A percentile compares a stretch with the other conserved stretches of the same genome.
Evolutionary conservation across 805 yeast genomes (phyloP).

Genomic region (Saccharomycopsis javanensis): DNA sequence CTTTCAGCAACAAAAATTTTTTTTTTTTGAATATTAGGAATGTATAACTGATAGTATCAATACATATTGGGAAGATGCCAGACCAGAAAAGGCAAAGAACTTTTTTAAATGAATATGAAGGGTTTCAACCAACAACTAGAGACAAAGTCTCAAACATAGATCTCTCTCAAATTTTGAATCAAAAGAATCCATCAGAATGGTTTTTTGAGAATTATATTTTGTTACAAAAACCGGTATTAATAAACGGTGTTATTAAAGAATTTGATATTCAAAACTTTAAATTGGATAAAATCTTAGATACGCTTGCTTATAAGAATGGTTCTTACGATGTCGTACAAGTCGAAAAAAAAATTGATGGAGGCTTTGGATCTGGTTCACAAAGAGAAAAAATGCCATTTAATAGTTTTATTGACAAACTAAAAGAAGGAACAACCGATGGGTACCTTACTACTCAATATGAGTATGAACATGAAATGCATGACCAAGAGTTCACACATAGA

Average conservation of each 20-base stretch:
- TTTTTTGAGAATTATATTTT: conserved; percentile 35
- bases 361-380: conserved; percentile 58
- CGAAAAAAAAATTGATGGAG: conserved; percentile 48
- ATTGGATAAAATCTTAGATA: conserved; percentile 29
- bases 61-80: background rate
- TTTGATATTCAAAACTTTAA: conserved; percentile 29
- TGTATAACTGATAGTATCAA: too few relatives aligned
- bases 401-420: conserved; percentile 37
- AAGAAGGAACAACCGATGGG: conserved; percentile 34
- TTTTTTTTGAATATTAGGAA: too few relatives aligned
- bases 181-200: conserved; percentile 19
- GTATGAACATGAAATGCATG: conserved; percentile 23
- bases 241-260: conserved; percentile 31
- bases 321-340: conserved; percentile 34
- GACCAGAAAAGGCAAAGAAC: background rate
- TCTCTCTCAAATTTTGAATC: conserved; percentile 21
- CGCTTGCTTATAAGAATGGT: conserved; percentile 28
- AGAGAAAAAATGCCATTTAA: conserved; percentile 41
- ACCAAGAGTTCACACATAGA: conserved; percentile 23
- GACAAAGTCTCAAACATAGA: conserved; percentile 1
- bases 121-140: background rate
- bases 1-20: too few relatives aligned
- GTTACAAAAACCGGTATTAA: conserved; percentile 41
- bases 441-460: conserved; percentile 66
- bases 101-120: conserved; percentile 2